These are phyloP conservation scores for Nemania serpens DNA, from an alignment of 2,329 filamentous ascomycete genomes.

Conservation along the genomic window DNA sequence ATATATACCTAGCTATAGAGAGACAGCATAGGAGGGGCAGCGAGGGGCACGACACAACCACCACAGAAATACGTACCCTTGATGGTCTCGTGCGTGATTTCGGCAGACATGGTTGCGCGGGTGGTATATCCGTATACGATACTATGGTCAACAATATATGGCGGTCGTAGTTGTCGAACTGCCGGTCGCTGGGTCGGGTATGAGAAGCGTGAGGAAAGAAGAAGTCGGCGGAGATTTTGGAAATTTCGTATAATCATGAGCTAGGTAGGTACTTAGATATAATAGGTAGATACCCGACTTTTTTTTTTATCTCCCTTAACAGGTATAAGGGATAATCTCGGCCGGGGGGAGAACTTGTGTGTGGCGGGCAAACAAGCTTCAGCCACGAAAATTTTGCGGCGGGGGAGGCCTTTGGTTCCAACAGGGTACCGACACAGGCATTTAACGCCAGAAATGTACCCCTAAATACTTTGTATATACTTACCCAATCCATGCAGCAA, in stretches of 20 bases:
- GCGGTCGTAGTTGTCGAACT: not conserved
- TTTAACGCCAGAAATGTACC: too few relatives aligned
- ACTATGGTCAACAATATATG: not conserved
- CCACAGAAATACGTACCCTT: conserved; percentile 52
- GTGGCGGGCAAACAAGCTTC: conserved; percentile 6
- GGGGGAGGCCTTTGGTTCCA: not conserved
- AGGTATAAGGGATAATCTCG: too few relatives aligned
- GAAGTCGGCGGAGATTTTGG: conserved; percentile 1
- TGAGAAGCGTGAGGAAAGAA: conserved; percentile 1
- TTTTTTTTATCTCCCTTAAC: too few relatives aligned
- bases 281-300: too few relatives aligned
- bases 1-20: not conserved
- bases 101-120: conserved; percentile 48
- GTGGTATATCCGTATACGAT: conserved; percentile 2
- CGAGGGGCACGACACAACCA: conserved; percentile 12
- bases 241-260: conserved; percentile 26
- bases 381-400: conserved; percentile 3
- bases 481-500: not conserved
- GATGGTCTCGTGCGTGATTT: conserved; percentile 62
- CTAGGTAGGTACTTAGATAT: not conserved
- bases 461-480: not conserved
- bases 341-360: too few relatives aligned
- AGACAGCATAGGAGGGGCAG: not conserved
- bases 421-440: too few relatives aligned
- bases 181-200: not conserved